A percentile compares a stretch with the other conserved stretches of the same genome.
phyloP scores from a whole-genome alignment of 441 rosid genomes.

The Erysimum pusillum region DNA sequence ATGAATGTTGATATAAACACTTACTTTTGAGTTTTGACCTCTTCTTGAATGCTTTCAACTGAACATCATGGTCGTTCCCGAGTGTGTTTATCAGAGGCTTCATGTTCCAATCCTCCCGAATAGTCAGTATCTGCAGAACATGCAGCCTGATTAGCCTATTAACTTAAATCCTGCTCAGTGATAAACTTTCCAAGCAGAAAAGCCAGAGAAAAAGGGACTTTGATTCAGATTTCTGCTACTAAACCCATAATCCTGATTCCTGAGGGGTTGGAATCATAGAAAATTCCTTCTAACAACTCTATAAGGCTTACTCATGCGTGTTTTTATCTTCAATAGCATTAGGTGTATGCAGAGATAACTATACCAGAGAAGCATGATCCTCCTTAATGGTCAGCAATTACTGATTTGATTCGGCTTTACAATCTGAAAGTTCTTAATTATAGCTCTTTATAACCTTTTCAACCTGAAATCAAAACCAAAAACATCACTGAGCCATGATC shows the following conservation, averaged over 20 bases:
- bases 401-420: constrained; percentile 66
- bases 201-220: constrained; percentile 3
- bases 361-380: constrained; percentile 78
- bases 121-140: no score
- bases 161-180: constrained; percentile 15
- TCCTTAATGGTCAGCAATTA: constrained; percentile 60
- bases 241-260: background rate
- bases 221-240: background rate
- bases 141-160: background rate
- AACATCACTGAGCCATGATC: constrained; percentile 33
- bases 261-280: background rate
- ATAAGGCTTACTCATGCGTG: background rate
- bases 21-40: no score
- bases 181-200: constrained; percentile 6
- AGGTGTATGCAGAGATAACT: constrained; percentile 5
- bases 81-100: constrained; percentile 49
- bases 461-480: constrained; percentile 55
- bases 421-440: constrained; percentile 61
- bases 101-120: constrained; percentile 28
- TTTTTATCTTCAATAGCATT: background rate
- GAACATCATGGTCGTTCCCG: constrained; percentile 79
- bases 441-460: constrained; percentile 59
- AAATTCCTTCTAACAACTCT: background rate
- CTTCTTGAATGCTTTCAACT: constrained; percentile 62
- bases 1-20: no score